Evolutionary conservation across 116 monocot species (phyloP), one percentile per base, ranked within the genome.

Genomic region (Phalaenopsis hybrid): DNA sequence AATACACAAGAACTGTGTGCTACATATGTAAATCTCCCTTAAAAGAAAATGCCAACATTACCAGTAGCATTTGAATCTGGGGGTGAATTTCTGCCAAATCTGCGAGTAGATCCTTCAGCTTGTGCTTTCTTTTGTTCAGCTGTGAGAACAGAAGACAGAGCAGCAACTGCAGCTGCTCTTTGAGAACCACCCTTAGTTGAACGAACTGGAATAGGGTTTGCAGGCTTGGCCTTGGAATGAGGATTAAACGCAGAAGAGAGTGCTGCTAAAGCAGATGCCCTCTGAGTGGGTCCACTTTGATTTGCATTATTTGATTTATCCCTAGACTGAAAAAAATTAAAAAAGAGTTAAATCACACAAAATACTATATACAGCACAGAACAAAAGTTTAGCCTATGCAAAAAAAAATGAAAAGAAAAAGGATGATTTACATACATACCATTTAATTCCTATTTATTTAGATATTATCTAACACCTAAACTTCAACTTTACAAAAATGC

Each of bases 141-240:
- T 58, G 95, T 99, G 34, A 99, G 86, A 81, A 99, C 99, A 81
- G 55, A 77, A 44, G 95, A 95, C 50, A 99, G 81, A 21, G 99
- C 99, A 81, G 99, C 95, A 80, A 99, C 99, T 31, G 99, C 99
- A 84, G 95, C 95, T 55, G 99, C 99, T 84, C 95, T 89, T 74
- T 99, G 99, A 63, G 99, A 93, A 51, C 77, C 85, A n/a, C 89
- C 87, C 67, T 91, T 93, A 70, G 82, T 75, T 81, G 87, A 72
- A 48, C 85, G 87, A 84, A 69, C 37, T 78, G 88, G 89, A 67
- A 61, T 88, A 81, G 92, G 79, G 48, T 83, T 72, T 28, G 88
- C 23, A 59, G 46, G 74, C 85, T 83, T 93, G 31, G 86, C 8
- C 76, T 75, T 86, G 37, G 93, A 85, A 51, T 92, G 83, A 74